These are phyloP conservation scores for Claviceps citrina DNA, from an alignment of 2,329 filamentous ascomycete genomes.

Conservation along the genomic window DNA sequence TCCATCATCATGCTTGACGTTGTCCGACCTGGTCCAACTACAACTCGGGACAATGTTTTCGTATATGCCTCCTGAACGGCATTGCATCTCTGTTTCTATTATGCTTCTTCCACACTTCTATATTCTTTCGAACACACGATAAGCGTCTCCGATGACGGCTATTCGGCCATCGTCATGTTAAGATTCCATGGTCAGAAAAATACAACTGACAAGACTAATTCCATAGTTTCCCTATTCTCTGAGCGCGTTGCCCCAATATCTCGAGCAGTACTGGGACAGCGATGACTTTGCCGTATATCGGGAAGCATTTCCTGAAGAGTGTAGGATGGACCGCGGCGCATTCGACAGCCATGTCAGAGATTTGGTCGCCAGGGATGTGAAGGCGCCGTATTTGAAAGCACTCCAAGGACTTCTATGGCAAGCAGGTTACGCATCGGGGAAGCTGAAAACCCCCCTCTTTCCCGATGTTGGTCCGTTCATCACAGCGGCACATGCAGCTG, in stretches of 20 bases:
- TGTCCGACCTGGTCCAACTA: not conserved
- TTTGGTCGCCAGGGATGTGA: slow-evolving; percentile 57
- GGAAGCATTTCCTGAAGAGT: slow-evolving; percentile 53
- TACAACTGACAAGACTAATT: not conserved
- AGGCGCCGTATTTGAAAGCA: slow-evolving; percentile 61
- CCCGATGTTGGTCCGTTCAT: slow-evolving; percentile 54
- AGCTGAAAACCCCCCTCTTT: slow-evolving; percentile 59
- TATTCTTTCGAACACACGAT: not conserved
- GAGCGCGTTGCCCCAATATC: slow-evolving; percentile 44
- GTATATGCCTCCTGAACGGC: not conserved
- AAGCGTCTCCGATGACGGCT: not conserved
- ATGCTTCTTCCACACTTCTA: not conserved
- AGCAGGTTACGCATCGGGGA: slow-evolving; percentile 53
- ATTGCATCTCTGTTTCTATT: not conserved
- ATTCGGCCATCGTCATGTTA: not conserved
- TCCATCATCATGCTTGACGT: not conserved
- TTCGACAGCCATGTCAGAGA: slow-evolving; percentile 54
- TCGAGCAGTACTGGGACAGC: slow-evolving; percentile 52
- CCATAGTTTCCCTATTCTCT: slow-evolving; percentile 64
- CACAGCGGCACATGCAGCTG: slow-evolving; percentile 38
- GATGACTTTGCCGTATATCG: slow-evolving; percentile 51
- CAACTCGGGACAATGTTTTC: not conserved
- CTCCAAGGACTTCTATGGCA: slow-evolving; percentile 70
- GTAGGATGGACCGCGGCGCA: slow-evolving; percentile 39
- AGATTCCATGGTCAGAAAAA: not conserved